Evolutionary conservation across 2,329 filamentous ascomycete species (phyloP), one percentile per base, ranked within the genome.

Genomic region (Raffaelea albimanens): DNA sequence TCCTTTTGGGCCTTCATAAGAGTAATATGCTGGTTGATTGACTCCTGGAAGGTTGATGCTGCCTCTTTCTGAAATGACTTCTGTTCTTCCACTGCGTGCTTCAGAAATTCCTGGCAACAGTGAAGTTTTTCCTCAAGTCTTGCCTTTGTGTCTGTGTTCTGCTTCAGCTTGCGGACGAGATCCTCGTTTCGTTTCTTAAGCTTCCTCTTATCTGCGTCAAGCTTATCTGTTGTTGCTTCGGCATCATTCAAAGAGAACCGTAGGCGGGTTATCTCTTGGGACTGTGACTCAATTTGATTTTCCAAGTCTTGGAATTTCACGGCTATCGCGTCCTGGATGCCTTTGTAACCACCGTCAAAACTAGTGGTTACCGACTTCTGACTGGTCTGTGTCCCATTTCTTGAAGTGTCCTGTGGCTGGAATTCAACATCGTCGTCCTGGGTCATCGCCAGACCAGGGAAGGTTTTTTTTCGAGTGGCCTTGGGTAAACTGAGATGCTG

Each of bases 1-100:
- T 62, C 55, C 2, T 64, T 40, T 2, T 43, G 46, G 14, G 45
- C 42, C 51, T 16, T 67, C 50, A 45, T 63, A 67, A 39, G 59
- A 59, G 2, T 58, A 45, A 39, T 59, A 63, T 9, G 63, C 60
- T 36, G 48, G 3, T 47, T 9, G 2, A 16, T 33, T 1, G 44
- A 31, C n/a, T 40, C 39, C 16, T 50, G 14, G 4, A 38, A n/a
- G 7, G 20, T 19, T 9, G 36, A 23, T 2, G n/a, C 13, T 2
- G 19, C 14, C 2, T 52, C 48, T 59, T 58, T 3, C 50, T 55
- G 52, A 63, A 73, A 59, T 5, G 56, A 55, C 48, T 75, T 69
- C 23, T 76, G 72, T 49, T 76, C 72, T 2, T 54, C 50, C 9
- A 70, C 67, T 2, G 68, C 67, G 43, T 67, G 59, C 47, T 74